Percentiles rank a stretch among this genome's conserved stretches.
These are phyloP conservation scores for Glaciozyma antarctica DNA, from an alignment of 768 basidiomycete genomes.

Conservation along the genomic window DNA sequence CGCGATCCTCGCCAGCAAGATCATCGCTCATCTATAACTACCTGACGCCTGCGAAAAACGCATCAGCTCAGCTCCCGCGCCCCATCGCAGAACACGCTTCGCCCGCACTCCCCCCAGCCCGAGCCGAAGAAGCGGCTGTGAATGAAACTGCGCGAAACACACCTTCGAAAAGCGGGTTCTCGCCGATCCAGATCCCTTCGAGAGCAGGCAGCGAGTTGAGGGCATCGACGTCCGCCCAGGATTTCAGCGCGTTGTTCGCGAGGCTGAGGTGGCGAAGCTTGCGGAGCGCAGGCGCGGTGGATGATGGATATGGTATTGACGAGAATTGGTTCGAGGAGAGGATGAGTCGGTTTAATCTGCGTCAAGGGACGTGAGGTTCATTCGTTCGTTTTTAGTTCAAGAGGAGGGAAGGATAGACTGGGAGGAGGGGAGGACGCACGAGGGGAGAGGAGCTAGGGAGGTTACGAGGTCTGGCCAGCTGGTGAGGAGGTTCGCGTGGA, in stretches of 20 bases:
- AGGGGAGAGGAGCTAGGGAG: conserved; percentile 13
- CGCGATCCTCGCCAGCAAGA: conserved; percentile 2
- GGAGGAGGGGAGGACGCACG: conserved; percentile 11
- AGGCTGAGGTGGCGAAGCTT: conserved; percentile 50
- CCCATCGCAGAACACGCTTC: background rate
- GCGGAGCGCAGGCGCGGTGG: background rate
- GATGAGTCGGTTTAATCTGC: conserved; percentile 57
- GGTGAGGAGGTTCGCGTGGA: conserved; percentile 57
- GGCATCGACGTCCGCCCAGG: conserved; percentile 59
- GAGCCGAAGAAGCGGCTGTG: too few relatives aligned
- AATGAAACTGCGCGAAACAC: too few relatives aligned
- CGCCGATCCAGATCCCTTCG: conserved; percentile 51
- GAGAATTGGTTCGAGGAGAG: conserved; percentile 56
- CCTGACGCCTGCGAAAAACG: conserved; percentile 43
- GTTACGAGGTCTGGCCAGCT: conserved; percentile 46
- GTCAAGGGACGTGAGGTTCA: too few relatives aligned
- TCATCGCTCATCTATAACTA: conserved; percentile 5
- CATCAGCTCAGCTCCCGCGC: background rate
- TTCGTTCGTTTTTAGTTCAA: too few relatives aligned
- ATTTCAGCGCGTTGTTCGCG: conserved; percentile 51
- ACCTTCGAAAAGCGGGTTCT: conserved; percentile 53
- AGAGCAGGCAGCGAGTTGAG: conserved; percentile 56
- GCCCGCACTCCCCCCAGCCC: too few relatives aligned
- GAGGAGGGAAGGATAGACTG: too few relatives aligned
- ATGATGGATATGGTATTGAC: conserved; percentile 39